Conservation (phyloP, 352 stramenopile species). For the Globisporangium iwayamae region DNA sequence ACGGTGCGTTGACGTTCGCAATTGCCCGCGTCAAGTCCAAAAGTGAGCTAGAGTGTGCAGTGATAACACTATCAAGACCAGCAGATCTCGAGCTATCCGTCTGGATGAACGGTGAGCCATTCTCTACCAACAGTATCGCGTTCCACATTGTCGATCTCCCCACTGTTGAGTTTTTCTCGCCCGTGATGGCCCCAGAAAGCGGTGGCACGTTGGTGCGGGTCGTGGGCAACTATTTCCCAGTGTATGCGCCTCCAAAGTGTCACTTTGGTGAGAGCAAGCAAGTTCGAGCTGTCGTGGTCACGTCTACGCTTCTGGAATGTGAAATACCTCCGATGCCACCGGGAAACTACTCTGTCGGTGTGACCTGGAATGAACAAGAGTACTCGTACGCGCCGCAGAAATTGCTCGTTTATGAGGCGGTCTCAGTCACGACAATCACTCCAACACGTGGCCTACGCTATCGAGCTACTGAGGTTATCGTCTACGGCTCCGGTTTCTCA, state of each 20-base stretch:
- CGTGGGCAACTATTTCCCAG: conserved; percentile 17
- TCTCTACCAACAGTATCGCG: conserved; percentile 24
- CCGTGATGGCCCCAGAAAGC: conserved; percentile 17
- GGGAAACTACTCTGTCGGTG: conserved; percentile 28
- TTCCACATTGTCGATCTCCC: conserved; percentile 23
- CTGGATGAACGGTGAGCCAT: conserved; percentile 30
- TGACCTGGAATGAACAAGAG: conserved; percentile 43
- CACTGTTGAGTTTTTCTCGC: conserved; percentile 18
- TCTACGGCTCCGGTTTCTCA: conserved; percentile 28
- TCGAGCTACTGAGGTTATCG: conserved; percentile 15
- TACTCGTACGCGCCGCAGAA: neutral
- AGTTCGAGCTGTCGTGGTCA: conserved; percentile 12
- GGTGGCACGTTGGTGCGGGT: conserved; percentile 21
- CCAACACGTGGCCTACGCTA: conserved; percentile 19
- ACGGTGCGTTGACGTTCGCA: conserved; percentile 12
- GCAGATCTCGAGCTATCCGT: conserved; percentile 23
- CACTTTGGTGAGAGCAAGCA: conserved; percentile 18
- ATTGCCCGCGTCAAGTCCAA: conserved; percentile 4
- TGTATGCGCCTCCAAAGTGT: conserved; percentile 16
- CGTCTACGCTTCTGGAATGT: conserved; percentile 28
- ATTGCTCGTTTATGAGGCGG: conserved; percentile 19
- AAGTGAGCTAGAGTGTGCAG: conserved; percentile 6
- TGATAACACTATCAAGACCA: conserved; percentile 5
- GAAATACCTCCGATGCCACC: conserved; percentile 17
- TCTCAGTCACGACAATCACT: conserved; percentile 23